Evolutionary conservation across 345 rosid species (phyloP), one percentile per base, ranked within the genome.

Genomic region (Gossypioides kirkii): DNA sequence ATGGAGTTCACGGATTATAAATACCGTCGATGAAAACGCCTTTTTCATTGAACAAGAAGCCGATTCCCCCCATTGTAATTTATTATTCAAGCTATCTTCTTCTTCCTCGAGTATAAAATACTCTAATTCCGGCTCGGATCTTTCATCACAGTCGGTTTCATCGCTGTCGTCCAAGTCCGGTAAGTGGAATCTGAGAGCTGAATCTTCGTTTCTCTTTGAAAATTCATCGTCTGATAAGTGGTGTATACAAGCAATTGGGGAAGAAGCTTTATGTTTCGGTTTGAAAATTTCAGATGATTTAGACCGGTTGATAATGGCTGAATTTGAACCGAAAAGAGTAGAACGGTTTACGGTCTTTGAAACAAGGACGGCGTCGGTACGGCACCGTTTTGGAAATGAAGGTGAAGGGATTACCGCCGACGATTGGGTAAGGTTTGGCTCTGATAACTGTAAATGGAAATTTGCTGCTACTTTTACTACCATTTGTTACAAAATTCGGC

Each of bases 1-100:
- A 2, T 92, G 98, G 8, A 95, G 82, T 76, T 95, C 99, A 0
- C 92, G 76, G 61, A 95, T 89, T 74, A 95, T 95, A 49, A 92
- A 95, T 78, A 95, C 99, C 99, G 88, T 89, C 0, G 98, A 95
- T 3, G 97, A 89, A 28, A 95, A 95, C 1, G 99, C 99, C 77
- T 80, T 91, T 58, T 83, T 92, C 76, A 95, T 80, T 0, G 99
- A 89, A 28, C 91, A 84, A 17, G 76, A 87, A 12, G 97, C 89
- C 0, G 88, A 82, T 73, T 89, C 96, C 2, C 90, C 87, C 94
- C 96, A 87, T 61, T 83, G 86, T 42, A 91, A 70, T 69, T 94
- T 5, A 32, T 32, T 32, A 32, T 32, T 1, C 7, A 6, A 32
- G 38, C 38, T 32, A 32, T 32, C 38, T 32, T 32, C 7, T 5